phyloP scores from a whole-genome alignment of 2,329 filamentous ascomycete species.

The Albifimbria verrucaria region DNA sequence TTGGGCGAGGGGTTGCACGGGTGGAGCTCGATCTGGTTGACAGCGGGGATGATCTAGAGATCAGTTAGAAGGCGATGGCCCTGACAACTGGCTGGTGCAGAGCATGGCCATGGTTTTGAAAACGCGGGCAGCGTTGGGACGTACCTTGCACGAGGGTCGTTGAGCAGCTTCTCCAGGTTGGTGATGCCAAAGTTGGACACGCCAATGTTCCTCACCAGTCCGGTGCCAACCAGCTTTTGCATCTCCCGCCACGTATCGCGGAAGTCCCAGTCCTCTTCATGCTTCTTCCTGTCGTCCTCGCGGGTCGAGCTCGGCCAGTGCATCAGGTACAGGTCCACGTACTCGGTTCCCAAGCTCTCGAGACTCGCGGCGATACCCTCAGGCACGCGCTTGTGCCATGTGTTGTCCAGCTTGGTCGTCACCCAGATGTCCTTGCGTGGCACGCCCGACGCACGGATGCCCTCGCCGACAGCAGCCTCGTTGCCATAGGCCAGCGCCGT shows the following conservation, averaged over 20 bases:
- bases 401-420: slow-evolving; percentile 81
- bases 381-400: slow-evolving; percentile 67
- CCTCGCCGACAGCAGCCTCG: slow-evolving; percentile 64
- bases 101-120: not conserved
- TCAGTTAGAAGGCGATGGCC: slow-evolving; percentile 3
- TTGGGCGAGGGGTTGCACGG: slow-evolving; percentile 79
- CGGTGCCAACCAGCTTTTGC: slow-evolving; percentile 64
- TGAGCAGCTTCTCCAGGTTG: slow-evolving; percentile 75
- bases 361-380: slow-evolving; percentile 60
- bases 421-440: slow-evolving; percentile 66
- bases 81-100: not conserved
- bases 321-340: slow-evolving; percentile 69
- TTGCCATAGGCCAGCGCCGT: slow-evolving; percentile 77
- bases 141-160: slow-evolving; percentile 60
- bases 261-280: slow-evolving; percentile 76
- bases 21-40: slow-evolving; percentile 82
- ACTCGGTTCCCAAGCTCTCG: slow-evolving; percentile 58
- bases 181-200: slow-evolving; percentile 83
- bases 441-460: slow-evolving; percentile 61
- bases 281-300: slow-evolving; percentile 61
- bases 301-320: slow-evolving; percentile 68
- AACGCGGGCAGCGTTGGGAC: not conserved
- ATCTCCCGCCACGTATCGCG: slow-evolving; percentile 74
- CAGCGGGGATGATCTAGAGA: slow-evolving; percentile 55
- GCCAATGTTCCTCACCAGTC: slow-evolving; percentile 78